phyloP scores from a whole-genome alignment of 164 flowering plant species.

The Vitis rupestris region DNA sequence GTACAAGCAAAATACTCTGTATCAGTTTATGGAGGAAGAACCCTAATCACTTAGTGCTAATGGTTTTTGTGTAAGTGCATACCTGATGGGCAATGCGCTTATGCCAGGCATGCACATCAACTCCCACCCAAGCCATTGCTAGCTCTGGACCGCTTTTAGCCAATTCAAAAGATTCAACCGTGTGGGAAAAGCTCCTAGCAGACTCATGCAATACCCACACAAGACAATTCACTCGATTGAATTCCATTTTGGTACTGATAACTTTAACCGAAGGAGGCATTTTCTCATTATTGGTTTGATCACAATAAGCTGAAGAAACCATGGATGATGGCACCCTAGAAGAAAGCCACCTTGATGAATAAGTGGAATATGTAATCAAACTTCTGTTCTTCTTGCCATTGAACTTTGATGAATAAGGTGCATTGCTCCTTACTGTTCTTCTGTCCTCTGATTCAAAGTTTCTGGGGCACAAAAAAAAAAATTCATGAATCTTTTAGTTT shows the following conservation, averaged over 20 bases:
- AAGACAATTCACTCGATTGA: constrained; percentile 41
- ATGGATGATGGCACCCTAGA: constrained; percentile 17
- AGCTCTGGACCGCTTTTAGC: constrained; percentile 41
- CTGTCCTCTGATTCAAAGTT: constrained; percentile 16
- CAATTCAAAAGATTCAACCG: constrained; percentile 35
- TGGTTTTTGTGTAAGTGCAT: neutral
- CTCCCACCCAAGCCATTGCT: constrained; percentile 68
- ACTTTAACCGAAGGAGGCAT: constrained; percentile 5
- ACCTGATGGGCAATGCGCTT: constrained; percentile 59
- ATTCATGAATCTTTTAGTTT: neutral
- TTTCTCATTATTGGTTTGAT: constrained; percentile 18
- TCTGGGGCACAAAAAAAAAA: constrained; percentile 22
- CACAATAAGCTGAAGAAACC: constrained; percentile 22
- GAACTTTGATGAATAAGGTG: constrained; percentile 10
- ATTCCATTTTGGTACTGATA: constrained; percentile 18
- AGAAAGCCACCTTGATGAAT: constrained; percentile 18
- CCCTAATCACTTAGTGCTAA: neutral
- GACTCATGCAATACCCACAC: constrained; percentile 54
- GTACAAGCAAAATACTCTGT: neutral
- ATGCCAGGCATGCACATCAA: constrained; percentile 71
- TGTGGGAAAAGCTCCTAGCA: constrained; percentile 52
- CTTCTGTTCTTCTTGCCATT: constrained; percentile 18
- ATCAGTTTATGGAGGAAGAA: constrained; percentile 3
- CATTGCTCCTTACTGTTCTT: neutral
- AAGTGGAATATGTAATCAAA: constrained; percentile 6